Conservation (phyloP, 1,284 basidiomycete genomes). For the Inonotus hispidus region DNA sequence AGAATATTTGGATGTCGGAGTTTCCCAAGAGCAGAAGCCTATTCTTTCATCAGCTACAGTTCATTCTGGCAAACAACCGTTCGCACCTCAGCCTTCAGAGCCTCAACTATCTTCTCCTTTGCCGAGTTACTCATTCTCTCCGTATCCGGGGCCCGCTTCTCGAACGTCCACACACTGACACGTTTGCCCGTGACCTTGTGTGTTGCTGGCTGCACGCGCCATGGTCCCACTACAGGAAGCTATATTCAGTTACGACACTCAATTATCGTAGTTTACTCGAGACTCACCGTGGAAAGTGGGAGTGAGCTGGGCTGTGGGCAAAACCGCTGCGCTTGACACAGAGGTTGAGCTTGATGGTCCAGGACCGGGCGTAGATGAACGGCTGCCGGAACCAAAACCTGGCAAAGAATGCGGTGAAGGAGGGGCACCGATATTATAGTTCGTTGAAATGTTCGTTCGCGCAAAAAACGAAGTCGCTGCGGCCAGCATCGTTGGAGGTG, state of each 20-base stretch:
- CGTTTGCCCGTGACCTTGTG: conserved; percentile 87
- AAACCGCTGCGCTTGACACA: conserved; percentile 32
- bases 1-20: conserved; percentile 93
- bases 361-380: conserved; percentile 31
- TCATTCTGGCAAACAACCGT: background rate
- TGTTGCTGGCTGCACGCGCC: conserved; percentile 78
- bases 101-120: conserved; percentile 72
- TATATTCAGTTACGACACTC: background rate
- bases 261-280: background rate
- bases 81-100: conserved; percentile 83
- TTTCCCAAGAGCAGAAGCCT: conserved; percentile 84
- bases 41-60: conserved; percentile 7
- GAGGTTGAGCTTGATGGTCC: conserved; percentile 40
- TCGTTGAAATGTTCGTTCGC: conserved; percentile 80
- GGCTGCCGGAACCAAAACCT: conserved; percentile 30
- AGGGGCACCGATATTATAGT: conserved; percentile 63
- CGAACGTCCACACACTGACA: conserved; percentile 86
- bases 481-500: conserved; percentile 60
- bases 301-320: conserved; percentile 34
- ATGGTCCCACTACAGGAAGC: conserved; percentile 57
- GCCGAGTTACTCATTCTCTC: conserved; percentile 57
- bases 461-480: conserved; percentile 88
- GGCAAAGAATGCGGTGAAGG: conserved; percentile 47
- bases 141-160: conserved; percentile 74
- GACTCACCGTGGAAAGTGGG: conserved; percentile 42